Percentiles rank a stretch among this genome's conserved stretches.
Evolutionary conservation across 495 filamentous ascomycete genomes (phyloP).

Genomic region (Annulohypoxylon maeteangense): DNA sequence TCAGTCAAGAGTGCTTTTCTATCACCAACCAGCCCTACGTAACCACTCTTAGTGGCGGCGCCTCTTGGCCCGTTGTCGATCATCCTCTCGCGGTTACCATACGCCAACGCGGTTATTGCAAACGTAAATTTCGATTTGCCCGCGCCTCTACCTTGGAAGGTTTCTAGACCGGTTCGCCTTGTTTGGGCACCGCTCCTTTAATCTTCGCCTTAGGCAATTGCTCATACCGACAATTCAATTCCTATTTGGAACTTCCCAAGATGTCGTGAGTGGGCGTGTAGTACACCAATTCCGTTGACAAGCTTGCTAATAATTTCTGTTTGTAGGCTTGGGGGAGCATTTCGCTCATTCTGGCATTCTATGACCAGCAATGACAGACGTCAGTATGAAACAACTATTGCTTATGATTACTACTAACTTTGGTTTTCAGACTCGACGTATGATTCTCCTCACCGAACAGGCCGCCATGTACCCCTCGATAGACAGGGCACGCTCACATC

Average conservation of each 20-base stretch:
- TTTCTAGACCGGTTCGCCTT: conserved; percentile 9
- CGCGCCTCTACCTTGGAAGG: neutral
- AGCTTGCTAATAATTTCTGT: conserved; percentile 4
- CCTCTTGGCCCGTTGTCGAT: conserved; percentile 32
- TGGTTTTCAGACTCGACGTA: conserved; percentile 78
- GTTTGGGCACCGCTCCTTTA: conserved; percentile 3
- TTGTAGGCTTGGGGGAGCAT: conserved; percentile 62
- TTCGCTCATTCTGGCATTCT: conserved; percentile 92
- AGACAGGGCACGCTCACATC: conserved; percentile 78
- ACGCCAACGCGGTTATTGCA: conserved; percentile 10
- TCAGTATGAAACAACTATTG: conserved; percentile 47
- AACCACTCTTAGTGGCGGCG: conserved; percentile 22
- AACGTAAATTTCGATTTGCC: conserved; percentile 23
- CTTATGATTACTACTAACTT: conserved; percentile 23
- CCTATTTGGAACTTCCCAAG: conserved; percentile 10
- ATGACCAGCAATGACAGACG: conserved; percentile 80
- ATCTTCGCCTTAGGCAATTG: neutral
- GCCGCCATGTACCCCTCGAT: conserved; percentile 80
- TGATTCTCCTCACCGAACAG: conserved; percentile 87
- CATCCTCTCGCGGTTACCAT: conserved; percentile 12
- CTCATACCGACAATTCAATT: neutral
- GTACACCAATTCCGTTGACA: neutral
- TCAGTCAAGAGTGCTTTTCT: conserved; percentile 13
- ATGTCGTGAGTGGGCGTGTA: conserved; percentile 42
- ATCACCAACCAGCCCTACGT: conserved; percentile 24